These are phyloP conservation scores for Clavaria fumosa DNA, from an alignment of 768 basidiomycete species.

Conservation along the genomic window DNA sequence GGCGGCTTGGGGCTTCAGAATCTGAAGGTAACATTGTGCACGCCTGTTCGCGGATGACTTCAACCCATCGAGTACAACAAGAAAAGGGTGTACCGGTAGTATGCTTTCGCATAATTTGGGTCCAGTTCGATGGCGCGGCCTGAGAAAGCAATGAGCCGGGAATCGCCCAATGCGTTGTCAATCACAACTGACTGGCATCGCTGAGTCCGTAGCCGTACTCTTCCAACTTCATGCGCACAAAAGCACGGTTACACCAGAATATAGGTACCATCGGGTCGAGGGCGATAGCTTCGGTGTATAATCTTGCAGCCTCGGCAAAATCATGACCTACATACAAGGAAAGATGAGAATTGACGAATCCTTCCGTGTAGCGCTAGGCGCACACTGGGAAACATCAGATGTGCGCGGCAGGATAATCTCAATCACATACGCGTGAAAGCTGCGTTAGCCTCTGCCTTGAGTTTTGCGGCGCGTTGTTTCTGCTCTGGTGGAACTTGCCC, in stretches of 20 bases:
- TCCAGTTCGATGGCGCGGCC: slow-evolving; percentile 80
- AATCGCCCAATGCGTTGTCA: background rate
- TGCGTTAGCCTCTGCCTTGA: slow-evolving; percentile 82
- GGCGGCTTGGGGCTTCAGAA: slow-evolving; percentile 74
- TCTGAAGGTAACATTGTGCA: slow-evolving; percentile 82
- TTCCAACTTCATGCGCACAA: slow-evolving; percentile 83
- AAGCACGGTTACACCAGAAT: slow-evolving; percentile 89
- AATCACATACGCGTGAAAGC: slow-evolving; percentile 55
- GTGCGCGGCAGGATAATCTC: slow-evolving; percentile 1
- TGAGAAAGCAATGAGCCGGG: slow-evolving; percentile 15
- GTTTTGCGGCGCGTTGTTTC: slow-evolving; percentile 43
- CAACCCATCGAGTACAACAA: background rate
- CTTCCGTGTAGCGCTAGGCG: background rate
- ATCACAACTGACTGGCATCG: slow-evolving; percentile 57
- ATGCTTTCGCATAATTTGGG: slow-evolving; percentile 81
- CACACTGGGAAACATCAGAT: background rate
- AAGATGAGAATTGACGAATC: background rate
- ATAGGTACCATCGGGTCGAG: slow-evolving; percentile 81
- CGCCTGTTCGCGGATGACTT: slow-evolving; percentile 32
- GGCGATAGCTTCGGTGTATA: slow-evolving; percentile 78
- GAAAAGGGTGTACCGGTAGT: slow-evolving; percentile 41
- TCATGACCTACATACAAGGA: slow-evolving; percentile 35
- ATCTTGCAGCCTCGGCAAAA: slow-evolving; percentile 56
- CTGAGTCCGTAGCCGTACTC: slow-evolving; percentile 83
- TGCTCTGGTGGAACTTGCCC: slow-evolving; percentile 49